Evolutionary conservation across 768 basidiomycete species (phyloP).

Genomic region (Pulveroboletus sp.): DNA sequence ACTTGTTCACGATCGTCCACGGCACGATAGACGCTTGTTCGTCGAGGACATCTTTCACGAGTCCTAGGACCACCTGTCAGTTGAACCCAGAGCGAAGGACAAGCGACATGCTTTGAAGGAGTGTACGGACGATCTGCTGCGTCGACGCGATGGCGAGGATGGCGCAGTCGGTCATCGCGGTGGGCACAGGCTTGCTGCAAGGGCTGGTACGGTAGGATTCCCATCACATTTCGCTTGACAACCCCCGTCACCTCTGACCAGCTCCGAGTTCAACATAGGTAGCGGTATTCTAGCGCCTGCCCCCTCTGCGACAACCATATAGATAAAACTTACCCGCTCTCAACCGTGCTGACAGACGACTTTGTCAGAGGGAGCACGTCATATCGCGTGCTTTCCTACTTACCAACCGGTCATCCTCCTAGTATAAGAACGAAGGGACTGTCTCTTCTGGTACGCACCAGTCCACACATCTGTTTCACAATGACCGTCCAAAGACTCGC

Average conservation of each 20-base stretch:
- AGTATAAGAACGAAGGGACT: slow-evolving; percentile 8
- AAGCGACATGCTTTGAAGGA: slow-evolving; percentile 24
- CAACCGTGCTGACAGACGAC: slow-evolving; percentile 5
- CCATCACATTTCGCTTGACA: neutral
- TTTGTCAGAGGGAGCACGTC: slow-evolving; percentile 15
- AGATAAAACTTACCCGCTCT: no score
- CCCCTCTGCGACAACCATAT: neutral
- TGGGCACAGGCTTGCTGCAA: neutral
- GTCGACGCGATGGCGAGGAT: slow-evolving; percentile 25
- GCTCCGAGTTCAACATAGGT: neutral
- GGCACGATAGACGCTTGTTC: slow-evolving; percentile 37
- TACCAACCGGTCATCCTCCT: slow-evolving; percentile 1
- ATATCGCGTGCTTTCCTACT: slow-evolving; percentile 4
- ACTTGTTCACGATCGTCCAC: slow-evolving; percentile 77
- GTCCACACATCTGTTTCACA: neutral
- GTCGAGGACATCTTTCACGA: slow-evolving; percentile 17
- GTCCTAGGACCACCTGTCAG: slow-evolving; percentile 22
- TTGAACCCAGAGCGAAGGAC: neutral
- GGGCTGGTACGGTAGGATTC: neutral
- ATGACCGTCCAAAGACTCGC: slow-evolving; percentile 24
- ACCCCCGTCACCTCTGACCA: neutral
- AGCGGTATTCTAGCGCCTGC: neutral
- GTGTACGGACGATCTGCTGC: slow-evolving; percentile 12
- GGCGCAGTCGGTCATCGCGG: slow-evolving; percentile 19
- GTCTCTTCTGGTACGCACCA: neutral